Evolutionary conservation across 345 rosid genomes (phyloP), one percentile per base, ranked within the genome.

Genomic region (Mangifera indica): DNA sequence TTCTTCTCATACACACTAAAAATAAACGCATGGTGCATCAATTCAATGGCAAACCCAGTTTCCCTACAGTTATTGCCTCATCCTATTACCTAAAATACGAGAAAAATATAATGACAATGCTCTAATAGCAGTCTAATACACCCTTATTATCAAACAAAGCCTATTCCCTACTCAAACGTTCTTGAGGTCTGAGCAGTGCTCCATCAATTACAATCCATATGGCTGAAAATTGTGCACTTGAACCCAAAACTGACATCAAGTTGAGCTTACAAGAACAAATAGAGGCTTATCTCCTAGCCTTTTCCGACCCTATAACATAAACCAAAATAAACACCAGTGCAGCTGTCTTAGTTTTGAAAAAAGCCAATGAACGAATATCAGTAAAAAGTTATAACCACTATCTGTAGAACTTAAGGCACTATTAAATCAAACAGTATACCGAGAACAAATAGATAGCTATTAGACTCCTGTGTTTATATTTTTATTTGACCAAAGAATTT

Each of bases 251-350:
- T 17, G 32, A 61, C 54, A 63, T 81, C 81, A 84, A 37, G 81
- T 64, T 21, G 87, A 80, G 74, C 80, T 84, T 54, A 92, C 81
- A 20, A 92, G 97, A 73, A 95, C 96, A 72, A 89, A 95, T 14
- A 91, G 77, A 4, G 98, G 93, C 5, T 81, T 87, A 70, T 85
- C 91, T 66, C 93, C 97, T 70, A 95, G 73, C 46, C 86, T 85
- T n/a, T 92, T 91, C 73, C 88, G 86, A 46, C 98, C 99, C 89
- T 93, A 87, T 46, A 80, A 83, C 45, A 53, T 54, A 48, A 77
- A 66, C 22, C 77, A 63, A 45, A 62, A 62, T 12, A 55, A 34
- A 37, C 32, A 29, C 11, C 13, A 40, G 7, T 3, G 24, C 55
- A 22, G 37, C 57, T 56, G 48, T 57, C 37, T 53, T 10, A 11